Percentiles rank a stretch among this genome's conserved stretches.
These are phyloP conservation scores for Bretschneidera sinensis DNA, from an alignment of 345 rosid species.

Conservation along the genomic window DNA sequence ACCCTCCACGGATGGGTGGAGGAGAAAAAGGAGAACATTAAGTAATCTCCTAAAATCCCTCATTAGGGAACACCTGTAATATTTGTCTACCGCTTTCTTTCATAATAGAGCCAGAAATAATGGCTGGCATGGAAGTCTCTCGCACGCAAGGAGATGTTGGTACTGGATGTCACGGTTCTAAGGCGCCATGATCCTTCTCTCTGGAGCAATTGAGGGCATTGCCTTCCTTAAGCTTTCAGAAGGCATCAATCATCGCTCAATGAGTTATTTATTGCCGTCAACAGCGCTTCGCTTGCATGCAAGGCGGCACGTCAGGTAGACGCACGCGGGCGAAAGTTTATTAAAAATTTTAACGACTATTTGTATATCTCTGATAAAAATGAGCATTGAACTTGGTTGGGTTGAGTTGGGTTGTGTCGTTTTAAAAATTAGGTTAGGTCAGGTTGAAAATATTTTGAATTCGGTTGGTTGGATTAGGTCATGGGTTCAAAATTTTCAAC, in stretches of 20 bases:
- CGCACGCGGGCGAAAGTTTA: no score
- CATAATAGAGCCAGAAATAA: background rate
- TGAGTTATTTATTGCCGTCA: background rate
- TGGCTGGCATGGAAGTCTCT: background rate
- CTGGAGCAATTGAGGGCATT: background rate
- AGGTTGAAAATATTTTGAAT: no score
- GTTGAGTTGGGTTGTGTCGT: no score
- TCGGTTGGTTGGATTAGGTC: no score
- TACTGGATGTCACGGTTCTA: background rate
- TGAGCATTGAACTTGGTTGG: no score
- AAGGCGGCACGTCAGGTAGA: background rate
- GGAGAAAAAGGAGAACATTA: background rate
- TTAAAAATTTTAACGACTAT: no score
- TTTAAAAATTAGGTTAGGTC: no score
- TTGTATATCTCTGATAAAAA: no score
- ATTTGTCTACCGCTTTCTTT: conserved; percentile 1
- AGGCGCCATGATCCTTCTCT: conserved; percentile 3
- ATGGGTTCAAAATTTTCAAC: no score
- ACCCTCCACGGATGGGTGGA: background rate
- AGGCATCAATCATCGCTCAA: background rate
- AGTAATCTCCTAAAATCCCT: background rate
- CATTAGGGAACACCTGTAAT: conserved; percentile 4
- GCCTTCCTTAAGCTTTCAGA: background rate
- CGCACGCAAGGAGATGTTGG: conserved; percentile 1
- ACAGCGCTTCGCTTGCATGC: background rate